Base-by-base conservation (phyloP, 1,139 yeast species). In the Scheffersomyces insectosa region DNA sequence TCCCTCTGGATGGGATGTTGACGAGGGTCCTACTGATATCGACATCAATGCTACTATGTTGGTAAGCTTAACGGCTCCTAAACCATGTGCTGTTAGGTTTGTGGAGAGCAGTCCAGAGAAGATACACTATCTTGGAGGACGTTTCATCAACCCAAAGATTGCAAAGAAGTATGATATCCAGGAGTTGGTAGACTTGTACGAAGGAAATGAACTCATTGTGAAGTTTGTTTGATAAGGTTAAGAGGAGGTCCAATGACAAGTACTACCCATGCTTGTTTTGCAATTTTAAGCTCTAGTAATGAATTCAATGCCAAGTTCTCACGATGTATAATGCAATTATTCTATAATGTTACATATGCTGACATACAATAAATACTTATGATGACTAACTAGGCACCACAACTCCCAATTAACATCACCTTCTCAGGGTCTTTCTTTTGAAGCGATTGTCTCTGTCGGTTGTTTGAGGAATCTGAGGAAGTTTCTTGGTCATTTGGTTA, bases 1-100 rank as follows among this genome's bases (percentile, higher is more conserved):
- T 34, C 99, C 99, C 0, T 86, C 96, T 0, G 96, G 97, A 0
- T 93, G 99, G 99, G 95, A 90, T 59, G 98, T 93, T 5, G 96
- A 93, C 57, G 59, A 75, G 4, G 99, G 99, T 0, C 96, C 95
- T 0, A 55, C 62, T 0, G 68, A 62, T 3, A 4, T 63, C 1
- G 77, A 74, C 27, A 75, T 78, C 4, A 56, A 66, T 13, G 96
- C 99, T 0, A 65, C 76, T 5, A 81, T 82, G 53, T 70, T 93
- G 43, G 82, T 93, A 7, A 87, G 96, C 41, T 69, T 93, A 43
- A 91, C 98, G 0, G 97, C 97, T 0, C 99, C 99, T 4, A 93
- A 93, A 59, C 95, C 95, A 0, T 90, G 96, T 43, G 82, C 95
- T 4, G 56, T 60, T 37, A 68, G 65, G 47, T 78, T 88, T 49